Conservation (phyloP, 2,329 filamentous ascomycete species). For the Dothiorella sarmentorum region DNA sequence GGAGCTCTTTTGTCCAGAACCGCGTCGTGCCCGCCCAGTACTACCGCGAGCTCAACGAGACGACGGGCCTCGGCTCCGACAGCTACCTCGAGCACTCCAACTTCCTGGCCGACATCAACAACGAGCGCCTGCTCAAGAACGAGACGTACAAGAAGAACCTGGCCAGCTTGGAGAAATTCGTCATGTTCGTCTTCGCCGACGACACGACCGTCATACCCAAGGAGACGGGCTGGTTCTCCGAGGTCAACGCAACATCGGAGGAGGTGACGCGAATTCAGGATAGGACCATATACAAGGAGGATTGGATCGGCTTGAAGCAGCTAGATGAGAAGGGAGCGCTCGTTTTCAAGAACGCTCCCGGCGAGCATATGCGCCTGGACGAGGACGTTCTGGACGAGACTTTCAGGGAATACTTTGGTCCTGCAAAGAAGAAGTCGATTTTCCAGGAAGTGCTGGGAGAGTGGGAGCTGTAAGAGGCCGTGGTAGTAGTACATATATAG, state of each 20-base stretch:
- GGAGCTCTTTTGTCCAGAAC: conserved; percentile 72
- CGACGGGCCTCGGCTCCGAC: conserved; percentile 53
- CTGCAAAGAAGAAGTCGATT: conserved; percentile 21
- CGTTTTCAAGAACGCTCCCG: conserved; percentile 68
- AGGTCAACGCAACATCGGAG: conserved; percentile 67
- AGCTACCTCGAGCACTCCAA: conserved; percentile 77
- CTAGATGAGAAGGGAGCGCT: conserved; percentile 78
- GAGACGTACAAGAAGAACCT: conserved; percentile 69
- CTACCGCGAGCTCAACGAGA: conserved; percentile 66
- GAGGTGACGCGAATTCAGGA: conserved; percentile 65
- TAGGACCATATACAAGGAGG: conserved; percentile 74
- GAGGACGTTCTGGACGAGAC: conserved; percentile 63
- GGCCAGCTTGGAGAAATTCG: conserved; percentile 67
- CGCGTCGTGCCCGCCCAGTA: conserved; percentile 91
- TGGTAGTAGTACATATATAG: background rate
- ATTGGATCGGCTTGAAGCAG: conserved; percentile 83
- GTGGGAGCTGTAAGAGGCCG: conserved; percentile 10
- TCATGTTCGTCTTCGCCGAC: conserved; percentile 85
- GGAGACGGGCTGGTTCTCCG: conserved; percentile 86
- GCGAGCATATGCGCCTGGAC: conserved; percentile 78
- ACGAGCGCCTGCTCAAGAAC: conserved; percentile 77
- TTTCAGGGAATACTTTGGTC: conserved; percentile 65
- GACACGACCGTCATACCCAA: conserved; percentile 86
- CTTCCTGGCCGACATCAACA: conserved; percentile 94
- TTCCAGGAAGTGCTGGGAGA: conserved; percentile 10